phyloP scores from a whole-genome alignment of 164 flowering plant genomes.

The Euptelea pleiosperma region DNA sequence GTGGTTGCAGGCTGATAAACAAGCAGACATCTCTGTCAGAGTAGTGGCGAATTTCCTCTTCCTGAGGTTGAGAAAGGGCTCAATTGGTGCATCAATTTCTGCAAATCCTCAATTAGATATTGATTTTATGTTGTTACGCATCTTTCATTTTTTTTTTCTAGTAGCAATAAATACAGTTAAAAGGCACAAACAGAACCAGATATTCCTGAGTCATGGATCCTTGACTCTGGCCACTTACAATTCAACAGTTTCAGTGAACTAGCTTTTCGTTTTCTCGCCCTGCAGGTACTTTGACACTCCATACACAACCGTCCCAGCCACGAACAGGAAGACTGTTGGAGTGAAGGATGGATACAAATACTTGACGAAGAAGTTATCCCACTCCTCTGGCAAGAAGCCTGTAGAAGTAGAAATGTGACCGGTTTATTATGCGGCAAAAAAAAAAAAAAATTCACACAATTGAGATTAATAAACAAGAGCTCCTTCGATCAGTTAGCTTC shows the following conservation, averaged over 20 bases:
- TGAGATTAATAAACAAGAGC: neutral
- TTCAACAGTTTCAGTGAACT: neutral
- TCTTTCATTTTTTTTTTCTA: no score
- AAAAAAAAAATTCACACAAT: neutral
- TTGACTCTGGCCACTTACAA: neutral
- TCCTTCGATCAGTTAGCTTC: no score
- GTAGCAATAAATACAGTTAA: neutral
- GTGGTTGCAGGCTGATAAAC: no score
- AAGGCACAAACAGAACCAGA: neutral
- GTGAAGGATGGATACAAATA: constrained; percentile 88
- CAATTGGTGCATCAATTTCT: neutral
- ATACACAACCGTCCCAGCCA: constrained; percentile 76
- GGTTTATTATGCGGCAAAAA: no score
- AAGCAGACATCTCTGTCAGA: no score
- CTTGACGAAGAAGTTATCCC: constrained; percentile 88
- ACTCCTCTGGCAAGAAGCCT: constrained; percentile 95
- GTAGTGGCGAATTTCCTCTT: no score
- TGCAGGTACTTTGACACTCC: constrained; percentile 82
- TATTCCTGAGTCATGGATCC: neutral
- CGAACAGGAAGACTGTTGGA: constrained; percentile 79
- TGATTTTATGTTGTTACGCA: neutral
- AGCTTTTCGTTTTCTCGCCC: constrained; percentile 46
- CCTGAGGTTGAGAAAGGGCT: no score
- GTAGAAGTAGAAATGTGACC: constrained; percentile 17
- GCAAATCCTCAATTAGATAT: neutral